Base-by-base conservation (phyloP, 176 grass and related monocot genomes). In the Zizania latifolia region DNA sequence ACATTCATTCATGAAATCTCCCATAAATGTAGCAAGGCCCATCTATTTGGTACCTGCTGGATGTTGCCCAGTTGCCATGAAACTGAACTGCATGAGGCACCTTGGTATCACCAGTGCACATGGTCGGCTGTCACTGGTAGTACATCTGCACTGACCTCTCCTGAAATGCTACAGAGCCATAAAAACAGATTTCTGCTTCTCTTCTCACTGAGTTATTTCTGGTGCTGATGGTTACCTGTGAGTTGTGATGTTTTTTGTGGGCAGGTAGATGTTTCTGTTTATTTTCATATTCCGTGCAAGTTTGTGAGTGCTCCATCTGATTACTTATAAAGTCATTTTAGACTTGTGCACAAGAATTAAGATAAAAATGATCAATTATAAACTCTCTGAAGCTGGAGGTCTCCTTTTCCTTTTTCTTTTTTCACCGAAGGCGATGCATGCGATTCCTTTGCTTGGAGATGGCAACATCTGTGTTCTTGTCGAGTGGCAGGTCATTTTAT, bases 111-210 rank as follows among this genome's bases (percentile, higher is more conserved):
- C 59, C 36, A 71, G 56, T 44, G 58, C 44, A 82, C 72, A 82
- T 86, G 72, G 72, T 48, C 22, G 45, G 35, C 22, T 63, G 54
- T 62, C 72, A 77, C 21, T 46, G 44, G 27, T 79, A 59, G 40
- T 68, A 73, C 76, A 64, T 80, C 76, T 75, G 69, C 76, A n/a
- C 26, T 43, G 70, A 70, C 75, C 69, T 68, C 14, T 53, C 33
- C 76, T 75, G 81, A 84, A 84, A 62, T 76, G 54, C 16, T 48
- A 16, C 62, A n/a, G 26, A 14, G 65, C 62, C 22, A 10, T 33
- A n/a, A n/a, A 65, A 87, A 68, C 74, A 60, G 28, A 80, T 70
- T 70, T 80, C 9, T 46, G 76, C 55, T 69, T 22, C 75, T 62
- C 60, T 1, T 83, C 35, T 74, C 0, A 37, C 68, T 5, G 28